Evolutionary conservation across 805 yeast genomes (phyloP).

Genomic region (Tetrapisispora pingtungensis): DNA sequence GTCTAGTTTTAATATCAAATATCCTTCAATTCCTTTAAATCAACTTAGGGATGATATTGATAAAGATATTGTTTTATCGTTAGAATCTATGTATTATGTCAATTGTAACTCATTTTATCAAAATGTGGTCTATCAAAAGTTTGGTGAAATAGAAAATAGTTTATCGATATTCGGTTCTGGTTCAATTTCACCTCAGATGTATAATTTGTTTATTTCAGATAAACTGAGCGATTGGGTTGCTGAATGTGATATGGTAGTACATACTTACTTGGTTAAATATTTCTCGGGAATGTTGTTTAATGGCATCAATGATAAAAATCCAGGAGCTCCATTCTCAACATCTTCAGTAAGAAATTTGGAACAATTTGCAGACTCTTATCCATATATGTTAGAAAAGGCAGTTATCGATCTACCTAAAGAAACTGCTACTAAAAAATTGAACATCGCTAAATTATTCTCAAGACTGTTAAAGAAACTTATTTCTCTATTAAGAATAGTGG

Average conservation of each 20-base stretch:
- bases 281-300: conserved; percentile 53
- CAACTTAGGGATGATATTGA: conserved; percentile 37
- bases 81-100: conserved; percentile 51
- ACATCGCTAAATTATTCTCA: conserved; percentile 44
- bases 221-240: conserved; percentile 51
- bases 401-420: conserved; percentile 40
- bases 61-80: conserved; percentile 48
- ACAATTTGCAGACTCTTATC: conserved; percentile 40
- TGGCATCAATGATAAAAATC: conserved; percentile 8
- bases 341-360: conserved; percentile 46
- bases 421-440: conserved; percentile 42
- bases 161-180: conserved; percentile 42
- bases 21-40: conserved; percentile 31
- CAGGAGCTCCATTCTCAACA: neutral
- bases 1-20: conserved; percentile 22
- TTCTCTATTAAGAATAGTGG: conserved; percentile 39
- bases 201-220: conserved; percentile 43
- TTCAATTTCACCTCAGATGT: conserved; percentile 53
- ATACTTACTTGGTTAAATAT: conserved; percentile 44
- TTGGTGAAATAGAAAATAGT: conserved; percentile 47
- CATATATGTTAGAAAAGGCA: conserved; percentile 35
- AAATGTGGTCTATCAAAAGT: conserved; percentile 55
- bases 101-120: conserved; percentile 59
- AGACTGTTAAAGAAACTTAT: conserved; percentile 44
- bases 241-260: conserved; percentile 57